Evolutionary conservation across 768 basidiomycete species (phyloP), one percentile per base, ranked within the genome.

Genomic region (Podaxis rugospora): DNA sequence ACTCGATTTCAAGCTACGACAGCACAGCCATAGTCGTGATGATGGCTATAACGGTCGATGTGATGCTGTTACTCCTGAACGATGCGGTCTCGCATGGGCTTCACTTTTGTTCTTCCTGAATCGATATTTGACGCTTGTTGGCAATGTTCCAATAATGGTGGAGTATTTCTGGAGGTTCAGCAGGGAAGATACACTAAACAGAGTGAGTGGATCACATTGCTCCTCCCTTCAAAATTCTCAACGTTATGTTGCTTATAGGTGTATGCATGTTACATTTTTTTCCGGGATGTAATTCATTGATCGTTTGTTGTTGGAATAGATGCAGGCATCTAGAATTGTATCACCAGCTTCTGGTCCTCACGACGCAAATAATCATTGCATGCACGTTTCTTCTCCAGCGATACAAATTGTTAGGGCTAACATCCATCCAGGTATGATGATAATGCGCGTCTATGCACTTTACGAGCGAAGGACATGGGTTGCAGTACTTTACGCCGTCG

Each of bases 31-130:
- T 3, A 13, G 23, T 23, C 27, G 18, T 11, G 47, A 27, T 3
- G 5, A 49, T 14, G 7, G 21, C 47, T 23, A 25, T 23, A 9
- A 27, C 18, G 5, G 40, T 42, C 40, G 40, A 32, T 32, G 6
- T 44, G 42, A n/a, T 9, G 9, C 2, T 5, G 42, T 44, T 16
- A 16, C 4, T 14, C 0, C 47, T 49, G 25, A 25, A 25, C 16
- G 21, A 2, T 32, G 18, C 16, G 65, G 65, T 11, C 28, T 75
- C 6, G 73, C 73, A 23, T 76, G 72, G 73, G 73, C 64, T 7
- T 73, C 72, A 16, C 59, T 70, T 13, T 71, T 80, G 10, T 82
- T 81, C 67, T 74, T 77, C 56, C 35, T 74, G 27, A 81, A 78
- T 58, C 78, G 80, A 6, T 83, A 81, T 58, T 52, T 77, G 2